phyloP scores from a whole-genome alignment of 805 yeast genomes.

The Barnettozyma botsteinii region DNA sequence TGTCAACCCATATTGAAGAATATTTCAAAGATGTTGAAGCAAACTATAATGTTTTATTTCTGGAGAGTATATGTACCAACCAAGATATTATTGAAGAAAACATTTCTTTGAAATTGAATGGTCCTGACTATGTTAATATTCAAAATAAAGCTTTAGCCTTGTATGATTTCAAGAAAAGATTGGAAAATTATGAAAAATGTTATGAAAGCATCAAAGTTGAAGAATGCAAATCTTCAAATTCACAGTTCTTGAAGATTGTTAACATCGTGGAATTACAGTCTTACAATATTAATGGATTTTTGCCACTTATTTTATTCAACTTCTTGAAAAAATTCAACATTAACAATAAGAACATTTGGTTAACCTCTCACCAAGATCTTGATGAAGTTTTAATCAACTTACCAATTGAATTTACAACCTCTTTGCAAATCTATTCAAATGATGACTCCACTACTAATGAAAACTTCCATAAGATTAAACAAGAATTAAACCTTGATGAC shows the following conservation, averaged over 20 bases:
- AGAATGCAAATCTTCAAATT: slow-evolving; percentile 40
- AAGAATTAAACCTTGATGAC: slow-evolving; percentile 12
- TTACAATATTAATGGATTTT: slow-evolving; percentile 41
- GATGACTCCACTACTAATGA: not conserved
- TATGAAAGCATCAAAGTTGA: slow-evolving; percentile 40
- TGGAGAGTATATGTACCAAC: slow-evolving; percentile 32
- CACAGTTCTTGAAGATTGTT: slow-evolving; percentile 56
- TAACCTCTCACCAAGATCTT: slow-evolving; percentile 9
- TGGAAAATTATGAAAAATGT: slow-evolving; percentile 46
- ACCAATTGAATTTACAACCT: slow-evolving; percentile 2
- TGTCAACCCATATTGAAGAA: slow-evolving; percentile 24
- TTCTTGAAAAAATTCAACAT: slow-evolving; percentile 20
- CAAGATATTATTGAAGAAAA: slow-evolving; percentile 25
- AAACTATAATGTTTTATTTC: slow-evolving; percentile 34
- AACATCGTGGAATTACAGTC: slow-evolving; percentile 53
- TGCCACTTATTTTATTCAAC: slow-evolving; percentile 16
- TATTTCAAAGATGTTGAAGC: slow-evolving; percentile 31
- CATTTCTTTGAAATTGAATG: slow-evolving; percentile 28
- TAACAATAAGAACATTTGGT: slow-evolving; percentile 19
- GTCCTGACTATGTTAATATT: slow-evolving; percentile 26
- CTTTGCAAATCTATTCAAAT: slow-evolving; percentile 8
- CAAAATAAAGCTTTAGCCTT: slow-evolving; percentile 21
- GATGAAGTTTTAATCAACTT: slow-evolving; percentile 1
- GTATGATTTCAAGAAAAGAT: slow-evolving; percentile 37
- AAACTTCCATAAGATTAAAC: slow-evolving; percentile 3